Evolutionary conservation across 345 rosid species (phyloP).

Genomic region (Eucalyptus sp.): DNA sequence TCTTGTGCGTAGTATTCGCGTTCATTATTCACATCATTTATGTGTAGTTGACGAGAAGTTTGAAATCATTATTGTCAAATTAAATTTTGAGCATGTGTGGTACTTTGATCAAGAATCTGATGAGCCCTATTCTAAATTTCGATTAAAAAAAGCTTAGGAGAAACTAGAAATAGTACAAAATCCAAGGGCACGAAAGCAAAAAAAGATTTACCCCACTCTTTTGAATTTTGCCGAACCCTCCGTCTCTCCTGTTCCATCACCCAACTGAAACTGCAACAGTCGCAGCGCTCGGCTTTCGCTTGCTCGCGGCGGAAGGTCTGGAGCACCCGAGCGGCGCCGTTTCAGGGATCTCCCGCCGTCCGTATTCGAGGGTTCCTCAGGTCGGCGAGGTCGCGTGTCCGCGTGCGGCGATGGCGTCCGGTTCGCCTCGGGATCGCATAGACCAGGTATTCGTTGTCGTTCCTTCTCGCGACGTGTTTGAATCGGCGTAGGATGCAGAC

Average conservation of each 20-base stretch:
- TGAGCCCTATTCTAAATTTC: background rate
- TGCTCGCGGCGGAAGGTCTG: background rate
- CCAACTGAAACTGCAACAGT: background rate
- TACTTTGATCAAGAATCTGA: background rate
- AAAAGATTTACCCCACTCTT: background rate
- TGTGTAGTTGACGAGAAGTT: background rate
- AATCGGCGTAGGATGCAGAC: background rate
- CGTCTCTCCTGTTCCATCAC: background rate
- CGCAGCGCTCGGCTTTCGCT: background rate
- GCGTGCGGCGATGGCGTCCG: conserved; percentile 42
- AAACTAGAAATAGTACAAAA: background rate
- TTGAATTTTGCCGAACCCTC: background rate
- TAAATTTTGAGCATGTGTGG: background rate
- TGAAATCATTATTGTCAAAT: background rate
- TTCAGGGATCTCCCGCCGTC: background rate
- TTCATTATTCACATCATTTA: background rate
- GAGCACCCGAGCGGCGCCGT: background rate
- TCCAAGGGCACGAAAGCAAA: background rate
- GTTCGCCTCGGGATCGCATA: conserved; percentile 41
- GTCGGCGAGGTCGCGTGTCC: background rate
- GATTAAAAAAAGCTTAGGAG: background rate
- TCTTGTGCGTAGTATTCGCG: accelerated
- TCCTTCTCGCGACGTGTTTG: background rate
- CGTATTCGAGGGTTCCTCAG: background rate
- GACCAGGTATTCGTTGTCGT: conserved; percentile 41